Base-by-base conservation (phyloP, 2,329 filamentous ascomycete genomes). In the Penicillium sp. region DNA sequence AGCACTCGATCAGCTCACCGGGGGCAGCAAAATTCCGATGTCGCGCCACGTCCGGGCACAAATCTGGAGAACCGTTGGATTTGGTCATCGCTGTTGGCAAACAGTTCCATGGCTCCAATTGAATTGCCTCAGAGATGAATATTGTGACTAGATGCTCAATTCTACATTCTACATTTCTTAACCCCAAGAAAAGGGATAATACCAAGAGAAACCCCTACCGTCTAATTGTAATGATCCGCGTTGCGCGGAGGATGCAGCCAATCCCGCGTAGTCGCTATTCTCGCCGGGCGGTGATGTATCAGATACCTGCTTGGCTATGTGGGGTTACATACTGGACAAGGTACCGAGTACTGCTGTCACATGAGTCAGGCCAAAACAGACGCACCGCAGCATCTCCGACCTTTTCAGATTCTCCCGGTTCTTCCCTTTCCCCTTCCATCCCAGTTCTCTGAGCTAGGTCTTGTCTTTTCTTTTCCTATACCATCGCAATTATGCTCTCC, bases 401-500 rank as follows among this genome's bases (percentile, higher is more conserved):
- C 57, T 53, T 60, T 62, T 56, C 47, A 58, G 48, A 45, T 52
- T 55, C 42, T 47, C 47, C 60, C 54, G 47, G 33, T 53, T 55
- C 29, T 50, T 56, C 47, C 54, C 57, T 59, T 49, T 53, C 38
- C 41, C 46, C 42, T 49, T 51, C 45, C 46, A 26, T 48, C 47
- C 52, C 52, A 49, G 51, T 28, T 52, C 39, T 36, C 46, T 49
- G 55, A 45, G 44, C 39, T 41, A 51, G 51, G 21, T 49, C 33
- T 38, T 49, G 43, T 47, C 42, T 16, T 45, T 54, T 57, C 39
- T 43, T 49, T 51, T 51, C 43, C 45, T 26, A 41, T 23, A 43
- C 33, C 41, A 33, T 45, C 47, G 43, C 56, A 43, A 60, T 53
- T 53, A 79, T 79, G 77, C 64, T 79, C 56, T 78, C 76, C 61